These are phyloP conservation scores for Paratinospora sagittata DNA, from an alignment of 164 flowering plant species.

Conservation along the genomic window DNA sequence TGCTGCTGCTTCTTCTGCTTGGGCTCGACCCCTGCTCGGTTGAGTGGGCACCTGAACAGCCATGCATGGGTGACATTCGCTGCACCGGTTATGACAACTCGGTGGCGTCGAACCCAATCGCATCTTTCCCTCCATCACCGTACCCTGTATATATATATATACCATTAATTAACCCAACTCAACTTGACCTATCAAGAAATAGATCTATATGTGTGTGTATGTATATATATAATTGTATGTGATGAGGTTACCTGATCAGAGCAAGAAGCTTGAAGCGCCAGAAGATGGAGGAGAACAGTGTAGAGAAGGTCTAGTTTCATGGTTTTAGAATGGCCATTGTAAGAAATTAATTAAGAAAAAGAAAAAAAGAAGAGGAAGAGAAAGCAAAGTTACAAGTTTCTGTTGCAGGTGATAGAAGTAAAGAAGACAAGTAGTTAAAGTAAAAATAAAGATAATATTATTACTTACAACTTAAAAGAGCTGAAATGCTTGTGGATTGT, in stretches of 20 bases:
- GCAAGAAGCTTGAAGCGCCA: conserved; percentile 12
- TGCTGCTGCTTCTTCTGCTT: no score
- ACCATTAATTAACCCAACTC: no score
- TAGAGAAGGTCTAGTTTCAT: conserved; percentile 17
- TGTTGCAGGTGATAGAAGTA: not conserved
- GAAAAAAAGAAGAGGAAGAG: no score
- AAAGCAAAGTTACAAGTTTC: not conserved
- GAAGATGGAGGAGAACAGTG: conserved; percentile 14
- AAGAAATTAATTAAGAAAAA: not conserved
- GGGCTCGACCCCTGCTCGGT: conserved; percentile 31
- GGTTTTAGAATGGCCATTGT: conserved; percentile 10
- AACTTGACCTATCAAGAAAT: not conserved
- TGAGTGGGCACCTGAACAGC: conserved; percentile 69
- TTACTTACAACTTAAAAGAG: not conserved
- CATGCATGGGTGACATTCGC: conserved; percentile 78
- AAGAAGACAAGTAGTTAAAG: not conserved
- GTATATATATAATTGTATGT: not conserved
- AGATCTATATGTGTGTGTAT: no score
- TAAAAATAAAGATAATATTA: not conserved
- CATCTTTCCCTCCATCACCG: conserved; percentile 37
- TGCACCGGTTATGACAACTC: conserved; percentile 84
- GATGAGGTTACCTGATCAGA: conserved; percentile 9
- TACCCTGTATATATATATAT: conserved; percentile 45
- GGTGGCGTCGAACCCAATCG: conserved; percentile 89
- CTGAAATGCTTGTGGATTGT: not conserved